Percentiles rank a stretch among this genome's conserved stretches.
phyloP scores from a whole-genome alignment of 306 rosid species.

The Quercus variabilis region DNA sequence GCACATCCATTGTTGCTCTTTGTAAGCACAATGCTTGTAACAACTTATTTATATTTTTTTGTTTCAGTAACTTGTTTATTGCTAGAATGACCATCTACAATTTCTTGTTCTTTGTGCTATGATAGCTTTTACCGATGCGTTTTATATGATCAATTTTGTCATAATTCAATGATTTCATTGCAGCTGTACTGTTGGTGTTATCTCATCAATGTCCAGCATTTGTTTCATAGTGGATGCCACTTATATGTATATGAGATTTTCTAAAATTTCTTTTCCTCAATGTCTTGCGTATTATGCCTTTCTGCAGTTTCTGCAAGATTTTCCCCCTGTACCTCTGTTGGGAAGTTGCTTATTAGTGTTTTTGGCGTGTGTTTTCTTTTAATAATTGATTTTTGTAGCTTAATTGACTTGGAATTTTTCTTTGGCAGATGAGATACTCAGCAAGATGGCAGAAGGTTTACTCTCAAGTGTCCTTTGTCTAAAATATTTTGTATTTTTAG shows the following conservation, averaged over 20 bases:
- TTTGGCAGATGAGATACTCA: slow-evolving; percentile 76
- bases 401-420: not conserved
- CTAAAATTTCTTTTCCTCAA: not conserved
- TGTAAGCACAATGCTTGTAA: not conserved
- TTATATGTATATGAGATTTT: not conserved
- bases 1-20: not conserved
- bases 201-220: no score
- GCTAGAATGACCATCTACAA: not conserved
- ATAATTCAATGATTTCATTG: no score
- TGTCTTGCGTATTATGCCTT: not conserved
- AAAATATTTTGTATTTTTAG: slow-evolving; percentile 67
- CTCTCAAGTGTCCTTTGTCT: slow-evolving; percentile 80
- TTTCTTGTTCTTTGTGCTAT: no score
- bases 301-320: not conserved
- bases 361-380: not conserved
- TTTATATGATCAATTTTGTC: no score
- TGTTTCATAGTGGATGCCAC: not conserved
- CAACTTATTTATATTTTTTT: not conserved
- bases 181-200: no score
- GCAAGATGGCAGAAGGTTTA: slow-evolving; percentile 99
- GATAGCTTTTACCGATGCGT: no score
- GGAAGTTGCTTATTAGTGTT: not conserved
- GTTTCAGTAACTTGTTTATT: not conserved
- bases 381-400: not conserved
- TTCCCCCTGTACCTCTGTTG: not conserved